phyloP scores from a whole-genome alignment of 1,139 yeast species.

The Nakaseomyces delphensis region DNA sequence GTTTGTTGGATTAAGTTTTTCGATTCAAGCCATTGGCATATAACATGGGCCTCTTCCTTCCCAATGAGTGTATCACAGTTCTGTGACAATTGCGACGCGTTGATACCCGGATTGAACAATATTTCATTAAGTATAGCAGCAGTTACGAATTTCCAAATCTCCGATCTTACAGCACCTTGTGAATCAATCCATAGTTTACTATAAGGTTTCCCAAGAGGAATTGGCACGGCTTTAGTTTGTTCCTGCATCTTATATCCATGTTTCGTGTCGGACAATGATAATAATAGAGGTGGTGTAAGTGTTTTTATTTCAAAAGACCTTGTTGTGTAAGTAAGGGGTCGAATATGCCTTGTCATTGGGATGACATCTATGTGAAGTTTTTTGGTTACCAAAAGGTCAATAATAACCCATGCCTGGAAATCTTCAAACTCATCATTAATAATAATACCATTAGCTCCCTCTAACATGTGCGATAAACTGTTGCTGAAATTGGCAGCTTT shows the following conservation, averaged over 20 bases:
- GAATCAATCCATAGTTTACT: slow-evolving; percentile 67
- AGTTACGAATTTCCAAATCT: slow-evolving; percentile 52
- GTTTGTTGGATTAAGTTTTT: slow-evolving; percentile 38
- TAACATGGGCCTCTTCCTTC: slow-evolving; percentile 40
- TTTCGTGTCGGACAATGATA: neutral
- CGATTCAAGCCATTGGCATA: slow-evolving; percentile 50
- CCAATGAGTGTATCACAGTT: slow-evolving; percentile 39
- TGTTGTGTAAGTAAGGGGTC: slow-evolving; percentile 26
- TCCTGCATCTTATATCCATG: neutral
- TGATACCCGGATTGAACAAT: slow-evolving; percentile 62
- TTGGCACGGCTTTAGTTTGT: slow-evolving; percentile 10
- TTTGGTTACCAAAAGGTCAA: slow-evolving; percentile 21
- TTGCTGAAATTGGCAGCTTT: slow-evolving; percentile 14
- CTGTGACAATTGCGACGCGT: slow-evolving; percentile 33
- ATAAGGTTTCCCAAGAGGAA: slow-evolving; percentile 56
- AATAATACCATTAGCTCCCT: slow-evolving; percentile 21
- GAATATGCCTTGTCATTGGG: slow-evolving; percentile 18
- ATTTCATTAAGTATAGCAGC: slow-evolving; percentile 42
- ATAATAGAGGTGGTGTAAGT: slow-evolving; percentile 28
- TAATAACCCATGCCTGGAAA: slow-evolving; percentile 20
- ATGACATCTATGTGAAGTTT: slow-evolving; percentile 17
- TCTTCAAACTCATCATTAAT: slow-evolving; percentile 26
- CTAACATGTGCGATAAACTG: slow-evolving; percentile 18
- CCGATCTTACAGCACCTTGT: slow-evolving; percentile 48
- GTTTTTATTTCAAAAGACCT: slow-evolving; percentile 28